Evolutionary conservation across 2,329 filamentous ascomycete genomes (phyloP).

Genomic region (Exophiala bonariae): DNA sequence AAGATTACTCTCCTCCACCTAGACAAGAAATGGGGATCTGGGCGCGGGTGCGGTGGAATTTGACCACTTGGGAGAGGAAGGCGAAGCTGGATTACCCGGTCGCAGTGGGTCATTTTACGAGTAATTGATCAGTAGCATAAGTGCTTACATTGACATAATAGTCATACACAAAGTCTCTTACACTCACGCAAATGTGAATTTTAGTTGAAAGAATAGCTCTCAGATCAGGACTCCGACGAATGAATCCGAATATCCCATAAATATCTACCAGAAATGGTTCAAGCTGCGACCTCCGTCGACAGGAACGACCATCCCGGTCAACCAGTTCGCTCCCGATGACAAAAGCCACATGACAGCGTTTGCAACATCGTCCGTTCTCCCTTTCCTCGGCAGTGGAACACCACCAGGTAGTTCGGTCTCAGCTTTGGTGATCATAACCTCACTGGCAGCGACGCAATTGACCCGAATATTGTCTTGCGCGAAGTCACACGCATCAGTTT

Average conservation of each 20-base stretch:
- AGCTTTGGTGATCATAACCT: not conserved
- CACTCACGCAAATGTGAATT: too few relatives aligned
- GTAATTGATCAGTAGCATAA: too few relatives aligned
- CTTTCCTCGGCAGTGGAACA: not conserved
- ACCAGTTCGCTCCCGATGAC: not conserved
- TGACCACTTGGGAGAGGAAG: constrained; percentile 42
- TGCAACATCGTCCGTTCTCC: not conserved
- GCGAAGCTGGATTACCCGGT: constrained; percentile 34
- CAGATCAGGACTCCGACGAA: too few relatives aligned
- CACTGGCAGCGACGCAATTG: not conserved
- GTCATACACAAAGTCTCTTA: too few relatives aligned
- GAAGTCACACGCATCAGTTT: not conserved
- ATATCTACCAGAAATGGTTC: not conserved
- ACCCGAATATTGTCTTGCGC: not conserved
- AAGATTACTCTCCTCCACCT: constrained; percentile 35
- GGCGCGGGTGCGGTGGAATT: constrained; percentile 45
- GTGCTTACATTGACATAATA: too few relatives aligned
- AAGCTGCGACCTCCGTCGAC: not conserved
- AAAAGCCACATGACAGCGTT: not conserved
- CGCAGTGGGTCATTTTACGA: constrained; percentile 41
- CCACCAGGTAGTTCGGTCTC: not conserved
- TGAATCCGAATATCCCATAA: too few relatives aligned
- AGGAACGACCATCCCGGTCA: not conserved
- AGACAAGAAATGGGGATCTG: constrained; percentile 37
- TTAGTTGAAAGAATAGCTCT: too few relatives aligned